Conservation (phyloP, 176 grass and related monocot genomes). For the Ensete ventricosum region DNA sequence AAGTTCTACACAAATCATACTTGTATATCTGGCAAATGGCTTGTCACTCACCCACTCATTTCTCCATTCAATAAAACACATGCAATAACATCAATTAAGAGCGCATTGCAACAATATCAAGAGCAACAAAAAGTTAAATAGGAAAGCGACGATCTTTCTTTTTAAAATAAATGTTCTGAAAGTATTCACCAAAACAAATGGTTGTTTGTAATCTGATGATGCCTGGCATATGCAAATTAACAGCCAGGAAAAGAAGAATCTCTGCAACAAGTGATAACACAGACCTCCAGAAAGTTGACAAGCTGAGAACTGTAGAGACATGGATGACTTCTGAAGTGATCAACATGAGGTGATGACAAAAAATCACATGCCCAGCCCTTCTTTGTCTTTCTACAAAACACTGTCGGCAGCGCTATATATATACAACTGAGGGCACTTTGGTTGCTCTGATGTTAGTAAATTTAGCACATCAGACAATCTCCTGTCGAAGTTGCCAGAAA, state of each 20-base stretch:
- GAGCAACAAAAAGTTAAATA: too few relatives aligned
- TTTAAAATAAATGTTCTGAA: too few relatives aligned
- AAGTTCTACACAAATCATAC: too few relatives aligned
- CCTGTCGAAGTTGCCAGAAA: constrained; percentile 24
- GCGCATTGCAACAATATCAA: too few relatives aligned
- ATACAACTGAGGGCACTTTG: constrained; percentile 71
- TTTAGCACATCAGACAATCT: constrained; percentile 57
- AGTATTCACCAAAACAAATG: too few relatives aligned
- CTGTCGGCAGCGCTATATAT: constrained; percentile 76
- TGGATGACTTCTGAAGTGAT: constrained; percentile 74
- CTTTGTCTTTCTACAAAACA: constrained; percentile 68
- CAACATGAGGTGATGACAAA: constrained; percentile 67
- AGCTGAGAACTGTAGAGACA: constrained; percentile 58
- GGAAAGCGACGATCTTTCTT: too few relatives aligned
- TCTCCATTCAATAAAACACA: too few relatives aligned
- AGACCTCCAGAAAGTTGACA: constrained; percentile 56
- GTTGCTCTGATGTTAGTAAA: constrained; percentile 56
- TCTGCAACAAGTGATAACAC: constrained; percentile 21
- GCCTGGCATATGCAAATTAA: not conserved
- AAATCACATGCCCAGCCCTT: constrained; percentile 49
- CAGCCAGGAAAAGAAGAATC: constrained; percentile 13
- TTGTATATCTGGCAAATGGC: too few relatives aligned
- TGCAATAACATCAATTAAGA: too few relatives aligned
- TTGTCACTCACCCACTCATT: too few relatives aligned
- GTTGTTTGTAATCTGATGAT: not conserved